phyloP scores from a whole-genome alignment of 768 basidiomycete species.

The Collybia sordida region DNA sequence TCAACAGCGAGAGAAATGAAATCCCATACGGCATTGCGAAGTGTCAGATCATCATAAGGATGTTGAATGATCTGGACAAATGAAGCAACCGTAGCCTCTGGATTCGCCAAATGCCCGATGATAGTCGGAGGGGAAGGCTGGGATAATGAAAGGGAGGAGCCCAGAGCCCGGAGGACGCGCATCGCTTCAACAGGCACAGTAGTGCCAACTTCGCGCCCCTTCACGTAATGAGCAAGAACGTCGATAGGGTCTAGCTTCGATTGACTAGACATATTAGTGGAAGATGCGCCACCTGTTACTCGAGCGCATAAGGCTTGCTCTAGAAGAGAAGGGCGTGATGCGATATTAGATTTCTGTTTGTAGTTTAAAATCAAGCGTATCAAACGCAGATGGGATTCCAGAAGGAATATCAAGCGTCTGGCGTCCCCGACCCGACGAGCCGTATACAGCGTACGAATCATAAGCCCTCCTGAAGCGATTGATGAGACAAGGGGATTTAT shows the following conservation, averaged over 20 bases:
- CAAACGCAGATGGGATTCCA: slow-evolving; percentile 66
- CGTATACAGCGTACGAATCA: slow-evolving; percentile 58
- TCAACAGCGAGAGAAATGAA: slow-evolving; percentile 81
- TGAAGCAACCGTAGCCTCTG: slow-evolving; percentile 66
- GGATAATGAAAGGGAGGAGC: slow-evolving; percentile 59
- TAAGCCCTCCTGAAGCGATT: slow-evolving; percentile 59
- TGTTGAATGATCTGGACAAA: slow-evolving; percentile 75
- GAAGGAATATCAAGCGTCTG: slow-evolving; percentile 61
- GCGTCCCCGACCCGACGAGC: slow-evolving; percentile 72
- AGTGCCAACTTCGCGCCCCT: slow-evolving; percentile 59
- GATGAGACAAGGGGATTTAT: slow-evolving; percentile 78
- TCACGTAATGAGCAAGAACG: slow-evolving; percentile 66
- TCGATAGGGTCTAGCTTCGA: slow-evolving; percentile 72
- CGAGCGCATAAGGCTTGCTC: slow-evolving; percentile 77
- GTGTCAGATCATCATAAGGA: slow-evolving; percentile 73
- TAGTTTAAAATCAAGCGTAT: slow-evolving; percentile 60
- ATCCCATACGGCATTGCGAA: slow-evolving; percentile 80
- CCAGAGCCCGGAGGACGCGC: slow-evolving; percentile 64
- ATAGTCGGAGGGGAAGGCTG: slow-evolving; percentile 71
- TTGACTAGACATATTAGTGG: slow-evolving; percentile 37
- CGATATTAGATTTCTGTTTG: slow-evolving; percentile 50
- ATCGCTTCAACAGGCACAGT: slow-evolving; percentile 66
- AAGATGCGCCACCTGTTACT: slow-evolving; percentile 48
- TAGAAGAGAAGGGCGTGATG: slow-evolving; percentile 58
- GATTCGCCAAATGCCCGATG: slow-evolving; percentile 74